Evolutionary conservation across 495 filamentous ascomycete genomes (phyloP), one percentile per base, ranked within the genome.

Genomic region (Chaetomium tenue): DNA sequence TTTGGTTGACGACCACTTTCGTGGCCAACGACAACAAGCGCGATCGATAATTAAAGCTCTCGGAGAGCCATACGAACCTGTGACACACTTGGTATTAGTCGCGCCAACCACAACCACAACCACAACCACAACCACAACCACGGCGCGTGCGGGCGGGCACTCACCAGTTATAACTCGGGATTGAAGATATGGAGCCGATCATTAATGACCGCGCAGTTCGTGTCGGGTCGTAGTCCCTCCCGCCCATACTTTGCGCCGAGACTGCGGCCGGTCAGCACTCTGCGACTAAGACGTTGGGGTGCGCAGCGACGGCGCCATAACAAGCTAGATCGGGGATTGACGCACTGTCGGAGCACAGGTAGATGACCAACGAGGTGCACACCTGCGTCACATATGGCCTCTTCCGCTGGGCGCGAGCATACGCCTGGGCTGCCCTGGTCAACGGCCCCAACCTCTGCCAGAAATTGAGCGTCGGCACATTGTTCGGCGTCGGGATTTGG

Each of bases 81-180:
- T 13, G 18, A 23, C 46, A 15, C 5, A 26, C n/a, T 0, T 30
- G 28, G 18, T 16, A 54, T 61, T 47, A 68, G 40, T 25, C 26
- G 23, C 26, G 9, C 42, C 26, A 22, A 5, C 5, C n/a, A 11
- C 37, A 44, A 11, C 33, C 11, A 37, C 33, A 44, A 11, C 33
- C 11, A 37, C 33, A 44, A 11, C 33, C 11, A 37, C 26, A 22
- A 5, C 5, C n/a, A 11, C 37, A 44, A 11, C 33, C 11, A 37
- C 33, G 33, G 28, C 59, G 59, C 26, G 61, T 28, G 44, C 18
- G 28, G 51, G 64, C 61, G 48, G 60, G 40, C 15, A 72, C 79
- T 66, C 73, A 92, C 90, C 92, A 97, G 44, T 86, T 81, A 75
- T 92, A 97, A 56, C 82, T 82, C 13, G 93, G 93, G 61, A 96